Conservation (phyloP, 306 rosid species). For the Cicer arietinum region DNA sequence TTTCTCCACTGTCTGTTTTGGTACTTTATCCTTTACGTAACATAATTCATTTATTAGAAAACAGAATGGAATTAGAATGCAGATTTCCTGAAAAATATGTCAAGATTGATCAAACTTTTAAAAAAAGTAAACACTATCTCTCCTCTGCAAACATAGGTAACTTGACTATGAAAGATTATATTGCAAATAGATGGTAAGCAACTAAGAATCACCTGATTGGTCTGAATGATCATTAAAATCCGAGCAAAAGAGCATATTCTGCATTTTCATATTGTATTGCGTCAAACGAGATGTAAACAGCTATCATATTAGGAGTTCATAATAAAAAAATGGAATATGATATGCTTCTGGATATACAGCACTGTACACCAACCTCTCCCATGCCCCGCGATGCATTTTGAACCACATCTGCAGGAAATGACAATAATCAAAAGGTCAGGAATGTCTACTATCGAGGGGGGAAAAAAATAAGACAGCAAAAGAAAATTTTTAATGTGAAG, state of each 20-base stretch:
- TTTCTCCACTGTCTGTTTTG: background rate
- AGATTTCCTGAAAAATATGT: background rate
- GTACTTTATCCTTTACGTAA: conserved; percentile 8
- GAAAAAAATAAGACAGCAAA: background rate
- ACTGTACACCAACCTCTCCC: conserved; percentile 61
- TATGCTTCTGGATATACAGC: conserved; percentile 33
- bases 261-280: conserved; percentile 48
- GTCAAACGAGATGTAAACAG: conserved; percentile 40
- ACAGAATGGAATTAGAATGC: conserved; percentile 4
- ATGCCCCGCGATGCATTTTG: conserved; percentile 59
- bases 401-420: conserved; percentile 58
- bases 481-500: conserved; percentile 5
- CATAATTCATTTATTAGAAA: conserved; percentile 12
- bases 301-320: conserved; percentile 12
- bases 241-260: conserved; percentile 69
- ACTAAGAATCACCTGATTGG: conserved; percentile 62
- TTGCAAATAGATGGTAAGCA: conserved; percentile 29
- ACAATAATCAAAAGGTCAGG: conserved; percentile 41
- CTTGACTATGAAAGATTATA: conserved; percentile 8
- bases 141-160: conserved; percentile 28
- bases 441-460: conserved; percentile 2
- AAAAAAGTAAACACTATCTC: conserved; percentile 16
- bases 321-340: conserved; percentile 11
- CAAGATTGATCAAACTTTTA: conserved; percentile 17
- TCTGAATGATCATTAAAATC: conserved; percentile 66